Evolutionary conservation across 345 rosid genomes (phyloP), one percentile per base, ranked within the genome.

Genomic region (Dipteronia dyeriana): DNA sequence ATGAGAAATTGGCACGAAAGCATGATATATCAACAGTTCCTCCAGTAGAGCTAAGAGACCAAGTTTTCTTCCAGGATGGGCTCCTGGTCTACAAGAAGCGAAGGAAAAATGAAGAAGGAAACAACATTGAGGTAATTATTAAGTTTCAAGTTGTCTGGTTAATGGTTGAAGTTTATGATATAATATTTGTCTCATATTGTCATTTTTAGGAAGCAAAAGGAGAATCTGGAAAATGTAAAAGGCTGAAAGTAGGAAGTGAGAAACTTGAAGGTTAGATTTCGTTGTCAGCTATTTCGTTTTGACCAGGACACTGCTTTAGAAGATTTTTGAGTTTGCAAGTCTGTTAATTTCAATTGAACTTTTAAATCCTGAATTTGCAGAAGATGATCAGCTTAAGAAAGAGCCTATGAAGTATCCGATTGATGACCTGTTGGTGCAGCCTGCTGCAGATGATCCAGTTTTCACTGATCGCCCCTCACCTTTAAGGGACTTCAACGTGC

Each of bases 391-490:
- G 71, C 72, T 73, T 38, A 68, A 71, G 76, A 87, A 71, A 39
- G 89, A 90, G 73, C 80, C 83, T 47, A 83, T 89, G 84, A 92
- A 78, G 76, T 96, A 94, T 87, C 99, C 99, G 75, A 89, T 96
- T 76, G 99, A 94, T 70, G 99, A 96, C 80, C 88, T 87, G 71
- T 76, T 94, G 82, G 92, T 96, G 84, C 86, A 84, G 83, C 91
- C 88, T 54, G 83, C 90, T 72, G 80, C 86, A 31, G 91, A 92
- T 79, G 96, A 89, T 82, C 92, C 97, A 70, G 83, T 83, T 78
- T 86, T 94, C 76, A 83, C 90, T 29, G 89, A 78, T 56, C 91
- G 92, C 26, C 97, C 99, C 83, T 82, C 87, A 75, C 97, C 94
- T 61, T 87, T 91, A 70, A 90, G 88, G 80, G 95, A 94, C 74